Evolutionary conservation across 371 early-diverging fungal species (phyloP), one percentile per base, ranked within the genome.

Genomic region (Rhizopus sp.): DNA sequence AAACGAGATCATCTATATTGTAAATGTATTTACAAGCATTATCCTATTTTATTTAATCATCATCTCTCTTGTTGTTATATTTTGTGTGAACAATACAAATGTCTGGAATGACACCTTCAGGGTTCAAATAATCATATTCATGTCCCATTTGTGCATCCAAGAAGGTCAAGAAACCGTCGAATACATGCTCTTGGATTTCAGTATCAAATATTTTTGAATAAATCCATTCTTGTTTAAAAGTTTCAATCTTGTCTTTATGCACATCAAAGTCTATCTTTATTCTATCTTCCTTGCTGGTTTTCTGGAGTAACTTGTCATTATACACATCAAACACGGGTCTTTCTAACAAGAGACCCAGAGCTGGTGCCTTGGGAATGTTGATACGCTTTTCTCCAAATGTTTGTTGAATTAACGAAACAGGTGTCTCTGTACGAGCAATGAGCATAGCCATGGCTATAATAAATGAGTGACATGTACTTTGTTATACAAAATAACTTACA

Each of bases 341-440:
- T 58, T 97, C 93, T 7, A 99, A 79, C 50, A 98, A 77, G 29
- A 99, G 82, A 33, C 99, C 99, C 6, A 96, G 72, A 1, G 94
- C 93, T 4, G 99, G 99, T 16, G 95, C 97, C 75, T 98, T 99
- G 46, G 99, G 99, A 37, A 99, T 90, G 70, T 98, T 99, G 60
- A 97, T 82, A 34, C 85, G 85, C 10, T 74, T 73, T 3, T 76
- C 68, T 33, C 73, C 72, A 64, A 95, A 95, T 3, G 90, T 75
- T 48, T 77, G 60, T 9, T 76, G 68, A 12, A 96, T 84, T 32
- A 96, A 66, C 7, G 62, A 63, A n/a, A 82, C 52, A 2, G 95
- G 93, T 8, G 93, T 88, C 1, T 72, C 64, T 6, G 87, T 84
- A 13, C 97, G 88, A 29, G 91, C 81, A 57, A 89, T 70, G 68